Conservation (phyloP, 1,284 basidiomycete genomes). For the Somion occarium region DNA sequence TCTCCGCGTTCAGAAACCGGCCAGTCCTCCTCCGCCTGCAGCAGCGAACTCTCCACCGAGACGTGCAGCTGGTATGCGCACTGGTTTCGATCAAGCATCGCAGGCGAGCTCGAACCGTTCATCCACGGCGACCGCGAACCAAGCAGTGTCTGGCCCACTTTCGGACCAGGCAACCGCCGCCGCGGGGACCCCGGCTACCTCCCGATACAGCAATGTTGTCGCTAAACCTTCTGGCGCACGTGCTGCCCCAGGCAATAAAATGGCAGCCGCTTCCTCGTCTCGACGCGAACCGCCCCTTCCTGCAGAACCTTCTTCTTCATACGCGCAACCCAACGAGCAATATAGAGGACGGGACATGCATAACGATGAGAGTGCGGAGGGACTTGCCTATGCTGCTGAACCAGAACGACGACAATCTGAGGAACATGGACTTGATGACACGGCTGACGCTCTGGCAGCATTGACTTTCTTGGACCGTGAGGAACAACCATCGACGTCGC, state of each 20-base stretch:
- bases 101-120: neutral
- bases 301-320: neutral
- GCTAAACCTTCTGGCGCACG: slow-evolving; percentile 76
- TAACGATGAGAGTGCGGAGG: slow-evolving; percentile 5
- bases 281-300: neutral
- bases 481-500: slow-evolving; percentile 28
- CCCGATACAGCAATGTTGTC: slow-evolving; percentile 19
- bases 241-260: slow-evolving; percentile 48
- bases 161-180: slow-evolving; percentile 7
- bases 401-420: slow-evolving; percentile 1
- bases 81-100: neutral
- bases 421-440: slow-evolving; percentile 17
- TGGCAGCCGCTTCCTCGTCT: slow-evolving; percentile 13
- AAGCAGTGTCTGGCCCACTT: neutral
- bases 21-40: slow-evolving; percentile 16
- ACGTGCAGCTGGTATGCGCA: neutral
- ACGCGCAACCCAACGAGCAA: neutral
- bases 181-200: slow-evolving; percentile 9
- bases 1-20: slow-evolving; percentile 16
- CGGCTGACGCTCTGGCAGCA: slow-evolving; percentile 69
- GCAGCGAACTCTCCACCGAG: slow-evolving; percentile 11
- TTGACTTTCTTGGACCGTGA: slow-evolving; percentile 66
- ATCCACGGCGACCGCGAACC: neutral
- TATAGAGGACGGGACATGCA: slow-evolving; percentile 8
- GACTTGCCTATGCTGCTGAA: neutral